Percentiles rank a stretch among this genome's conserved stretches.
These are phyloP conservation scores for Lenwebbia sp. DNA, from an alignment of 345 rosid species.

Conservation along the genomic window DNA sequence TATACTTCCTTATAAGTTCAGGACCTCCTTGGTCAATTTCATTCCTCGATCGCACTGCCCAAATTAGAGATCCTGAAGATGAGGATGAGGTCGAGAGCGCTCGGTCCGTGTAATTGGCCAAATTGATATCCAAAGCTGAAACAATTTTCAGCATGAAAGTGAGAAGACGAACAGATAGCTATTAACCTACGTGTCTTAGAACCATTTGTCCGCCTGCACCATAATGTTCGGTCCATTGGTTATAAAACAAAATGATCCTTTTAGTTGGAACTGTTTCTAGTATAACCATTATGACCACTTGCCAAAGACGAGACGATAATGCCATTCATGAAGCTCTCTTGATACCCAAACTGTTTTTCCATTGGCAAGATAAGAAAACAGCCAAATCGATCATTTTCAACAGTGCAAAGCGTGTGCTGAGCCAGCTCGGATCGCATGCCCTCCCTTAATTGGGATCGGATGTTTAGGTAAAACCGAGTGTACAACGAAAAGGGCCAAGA, in stretches of 20 bases:
- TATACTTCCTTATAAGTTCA: not conserved
- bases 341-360: not conserved
- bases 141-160: not conserved
- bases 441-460: not conserved
- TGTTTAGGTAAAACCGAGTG: not conserved
- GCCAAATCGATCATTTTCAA: rapidly evolving
- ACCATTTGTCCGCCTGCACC: too few relatives aligned
- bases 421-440: not conserved
- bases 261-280: not conserved
- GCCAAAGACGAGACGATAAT: not conserved
- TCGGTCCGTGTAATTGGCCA: too few relatives aligned
- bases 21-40: not conserved
- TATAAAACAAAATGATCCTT: not conserved
- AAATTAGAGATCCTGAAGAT: not conserved
- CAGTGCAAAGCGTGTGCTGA: not conserved
- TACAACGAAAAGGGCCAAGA: not conserved
- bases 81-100: too few relatives aligned
- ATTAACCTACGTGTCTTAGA: not conserved
- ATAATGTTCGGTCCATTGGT: not conserved
- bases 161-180: not conserved
- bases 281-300: not conserved
- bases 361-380: not conserved
- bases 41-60: not conserved
- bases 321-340: not conserved
- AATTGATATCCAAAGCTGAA: not conserved